These are phyloP conservation scores for Kluyveromyces nonfermentans DNA, from an alignment of 805 yeast species.

Conservation along the genomic window DNA sequence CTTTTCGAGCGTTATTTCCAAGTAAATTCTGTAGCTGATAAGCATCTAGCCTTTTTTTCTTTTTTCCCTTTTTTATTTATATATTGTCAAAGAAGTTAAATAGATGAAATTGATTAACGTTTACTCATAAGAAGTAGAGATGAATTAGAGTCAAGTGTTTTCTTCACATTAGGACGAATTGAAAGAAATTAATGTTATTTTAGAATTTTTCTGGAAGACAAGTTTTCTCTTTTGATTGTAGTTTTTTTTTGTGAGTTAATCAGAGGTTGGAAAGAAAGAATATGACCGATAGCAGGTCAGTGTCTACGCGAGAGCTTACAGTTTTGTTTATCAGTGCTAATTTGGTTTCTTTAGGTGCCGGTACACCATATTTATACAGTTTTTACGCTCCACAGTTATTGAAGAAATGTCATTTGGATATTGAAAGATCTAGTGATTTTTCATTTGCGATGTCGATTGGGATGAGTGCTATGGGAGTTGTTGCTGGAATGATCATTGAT, in stretches of 20 bases:
- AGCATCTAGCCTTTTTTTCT: background rate
- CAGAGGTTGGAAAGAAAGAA: background rate
- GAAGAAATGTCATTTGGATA: constrained; percentile 44
- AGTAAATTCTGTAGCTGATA: background rate
- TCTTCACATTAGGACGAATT: no score
- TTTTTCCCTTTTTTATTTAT: background rate
- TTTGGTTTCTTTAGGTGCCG: constrained; percentile 56
- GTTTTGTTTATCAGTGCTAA: constrained; percentile 25
- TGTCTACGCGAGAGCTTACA: constrained; percentile 5
- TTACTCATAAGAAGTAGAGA: no score
- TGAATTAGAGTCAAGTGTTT: no score
- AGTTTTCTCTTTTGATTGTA: background rate
- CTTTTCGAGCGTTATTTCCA: no score
- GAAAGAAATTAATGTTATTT: no score
- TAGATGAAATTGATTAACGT: no score
- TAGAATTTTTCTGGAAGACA: no score
- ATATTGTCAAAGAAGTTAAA: no score
- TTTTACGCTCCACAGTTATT: constrained; percentile 69
- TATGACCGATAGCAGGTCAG: background rate
- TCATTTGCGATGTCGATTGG: constrained; percentile 58
- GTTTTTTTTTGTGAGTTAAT: background rate
- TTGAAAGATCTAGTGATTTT: constrained; percentile 53
- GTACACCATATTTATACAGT: constrained; percentile 68
- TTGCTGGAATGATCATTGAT: constrained; percentile 65
- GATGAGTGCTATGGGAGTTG: constrained; percentile 56